Conservation (phyloP, 2,329 filamentous ascomycete genomes). For the Aspergillus melleus region DNA sequence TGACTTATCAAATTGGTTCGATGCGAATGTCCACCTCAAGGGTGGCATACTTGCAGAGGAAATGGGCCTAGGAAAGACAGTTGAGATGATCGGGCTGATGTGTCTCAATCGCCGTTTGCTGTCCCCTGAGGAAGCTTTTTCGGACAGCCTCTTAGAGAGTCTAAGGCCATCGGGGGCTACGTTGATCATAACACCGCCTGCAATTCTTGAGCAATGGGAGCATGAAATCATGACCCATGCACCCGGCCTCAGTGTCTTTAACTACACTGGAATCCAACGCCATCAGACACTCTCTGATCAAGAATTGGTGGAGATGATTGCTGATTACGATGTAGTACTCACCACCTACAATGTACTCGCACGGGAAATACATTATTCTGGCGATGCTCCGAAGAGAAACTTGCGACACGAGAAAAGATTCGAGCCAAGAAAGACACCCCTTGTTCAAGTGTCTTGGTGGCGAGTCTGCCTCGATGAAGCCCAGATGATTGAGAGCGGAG, state of each 20-base stretch:
- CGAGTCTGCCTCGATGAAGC: constrained; percentile 69
- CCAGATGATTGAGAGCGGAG: constrained; percentile 90
- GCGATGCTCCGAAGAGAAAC: constrained; percentile 68
- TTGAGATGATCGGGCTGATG: constrained; percentile 50
- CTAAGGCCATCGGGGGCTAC: constrained; percentile 53
- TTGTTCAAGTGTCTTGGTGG: constrained; percentile 86
- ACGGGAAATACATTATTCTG: constrained; percentile 75
- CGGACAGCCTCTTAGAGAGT: constrained; percentile 20
- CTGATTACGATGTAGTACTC: constrained; percentile 57
- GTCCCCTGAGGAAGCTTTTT: constrained; percentile 11
- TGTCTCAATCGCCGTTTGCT: constrained; percentile 38
- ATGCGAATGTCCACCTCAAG: constrained; percentile 30
- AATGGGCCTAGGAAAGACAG: constrained; percentile 53
- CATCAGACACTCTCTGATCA: constrained; percentile 36
- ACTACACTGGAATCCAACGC: constrained; percentile 57
- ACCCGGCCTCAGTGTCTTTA: constrained; percentile 55
- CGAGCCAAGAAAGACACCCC: constrained; percentile 67
- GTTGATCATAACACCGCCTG: constrained; percentile 62
- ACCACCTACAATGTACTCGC: constrained; percentile 71
- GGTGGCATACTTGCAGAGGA: constrained; percentile 53
- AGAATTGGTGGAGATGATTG: constrained; percentile 49
- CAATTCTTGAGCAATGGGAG: constrained; percentile 64
- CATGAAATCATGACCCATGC: constrained; percentile 60
- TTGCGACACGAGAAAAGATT: constrained; percentile 66
- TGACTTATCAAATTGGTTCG: constrained; percentile 35